Conservation (phyloP, 768 basidiomycete genomes). For the Hericium coralloides region DNA sequence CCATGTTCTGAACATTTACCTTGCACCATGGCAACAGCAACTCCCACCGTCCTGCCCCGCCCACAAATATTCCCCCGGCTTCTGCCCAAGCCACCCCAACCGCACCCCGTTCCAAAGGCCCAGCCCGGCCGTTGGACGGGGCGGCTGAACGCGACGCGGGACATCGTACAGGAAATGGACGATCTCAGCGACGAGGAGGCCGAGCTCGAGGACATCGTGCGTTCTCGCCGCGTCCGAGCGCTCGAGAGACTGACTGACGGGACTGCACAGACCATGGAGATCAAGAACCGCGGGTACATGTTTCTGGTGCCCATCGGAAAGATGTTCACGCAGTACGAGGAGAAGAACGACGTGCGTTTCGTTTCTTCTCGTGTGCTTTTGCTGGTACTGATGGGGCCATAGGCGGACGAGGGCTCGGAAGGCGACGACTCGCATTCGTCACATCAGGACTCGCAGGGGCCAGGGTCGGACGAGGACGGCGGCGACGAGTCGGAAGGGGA, state of each 20-base stretch:
- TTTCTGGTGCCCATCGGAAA: constrained; percentile 71
- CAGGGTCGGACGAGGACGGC: constrained; percentile 23
- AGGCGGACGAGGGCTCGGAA: constrained; percentile 29
- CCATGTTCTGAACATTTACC: neutral
- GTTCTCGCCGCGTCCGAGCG: constrained; percentile 13
- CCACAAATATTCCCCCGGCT: constrained; percentile 55
- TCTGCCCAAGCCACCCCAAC: constrained; percentile 56
- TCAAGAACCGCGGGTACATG: constrained; percentile 57
- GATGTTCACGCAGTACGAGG: constrained; percentile 65
- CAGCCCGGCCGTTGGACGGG: constrained; percentile 40
- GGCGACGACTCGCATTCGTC: constrained; percentile 31
- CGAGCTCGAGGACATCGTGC: constrained; percentile 68
- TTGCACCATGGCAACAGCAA: constrained; percentile 39
- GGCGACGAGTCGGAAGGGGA: constrained; percentile 24
- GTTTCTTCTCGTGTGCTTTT: neutral
- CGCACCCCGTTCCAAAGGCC: constrained; percentile 54
- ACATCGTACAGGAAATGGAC: constrained; percentile 70
- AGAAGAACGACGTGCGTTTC: constrained; percentile 70
- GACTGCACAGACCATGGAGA: constrained; percentile 38
- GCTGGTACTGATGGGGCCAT: constrained; percentile 17
- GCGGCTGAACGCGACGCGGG: constrained; percentile 52
- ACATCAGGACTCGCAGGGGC: constrained; percentile 26
- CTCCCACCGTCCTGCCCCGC: constrained; percentile 67
- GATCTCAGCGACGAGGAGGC: constrained; percentile 80
- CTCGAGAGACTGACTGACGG: no score